A percentile compares a stretch with the other conserved stretches of the same genome.
Conservation (phyloP, 306 rosid genomes). For the Pyrus communis region DNA sequence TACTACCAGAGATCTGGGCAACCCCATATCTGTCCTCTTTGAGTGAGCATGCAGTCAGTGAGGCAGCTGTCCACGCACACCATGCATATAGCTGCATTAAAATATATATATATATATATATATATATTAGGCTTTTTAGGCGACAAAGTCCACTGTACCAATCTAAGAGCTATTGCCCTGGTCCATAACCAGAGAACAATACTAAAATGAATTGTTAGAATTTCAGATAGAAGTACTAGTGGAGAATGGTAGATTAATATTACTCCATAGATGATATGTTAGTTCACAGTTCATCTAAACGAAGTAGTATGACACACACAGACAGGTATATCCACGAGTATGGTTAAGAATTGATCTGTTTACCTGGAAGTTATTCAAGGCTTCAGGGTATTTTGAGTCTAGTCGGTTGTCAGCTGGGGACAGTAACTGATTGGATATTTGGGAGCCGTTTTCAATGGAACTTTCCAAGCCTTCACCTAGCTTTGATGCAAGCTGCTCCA, state of each 20-base stretch:
- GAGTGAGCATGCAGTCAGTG: constrained; percentile 68
- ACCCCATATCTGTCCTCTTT: constrained; percentile 71
- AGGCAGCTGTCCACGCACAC: constrained; percentile 69
- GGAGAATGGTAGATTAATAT: neutral
- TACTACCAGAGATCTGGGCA: constrained; percentile 88
- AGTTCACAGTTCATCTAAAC: neutral
- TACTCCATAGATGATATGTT: neutral
- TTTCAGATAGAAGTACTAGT: neutral
- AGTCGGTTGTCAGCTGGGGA: constrained; percentile 52
- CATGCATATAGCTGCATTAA: constrained; percentile 62
- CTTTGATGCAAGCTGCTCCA: constrained; percentile 66
- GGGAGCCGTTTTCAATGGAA: constrained; percentile 43
- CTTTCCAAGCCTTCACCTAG: constrained; percentile 58
- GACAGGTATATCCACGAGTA: neutral
- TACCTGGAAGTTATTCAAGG: constrained; percentile 74
- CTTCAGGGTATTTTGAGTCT: constrained; percentile 46
- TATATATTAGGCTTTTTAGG: neutral
- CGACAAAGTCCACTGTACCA: neutral
- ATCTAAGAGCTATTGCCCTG: neutral
- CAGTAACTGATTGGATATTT: constrained; percentile 56
- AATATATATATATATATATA: neutral
- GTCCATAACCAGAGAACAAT: neutral
- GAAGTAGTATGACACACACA: neutral
- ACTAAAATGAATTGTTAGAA: neutral
- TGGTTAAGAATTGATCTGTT: neutral